Conservation (phyloP, 352 stramenopile species). For the Blastocystis sp. region DNA sequence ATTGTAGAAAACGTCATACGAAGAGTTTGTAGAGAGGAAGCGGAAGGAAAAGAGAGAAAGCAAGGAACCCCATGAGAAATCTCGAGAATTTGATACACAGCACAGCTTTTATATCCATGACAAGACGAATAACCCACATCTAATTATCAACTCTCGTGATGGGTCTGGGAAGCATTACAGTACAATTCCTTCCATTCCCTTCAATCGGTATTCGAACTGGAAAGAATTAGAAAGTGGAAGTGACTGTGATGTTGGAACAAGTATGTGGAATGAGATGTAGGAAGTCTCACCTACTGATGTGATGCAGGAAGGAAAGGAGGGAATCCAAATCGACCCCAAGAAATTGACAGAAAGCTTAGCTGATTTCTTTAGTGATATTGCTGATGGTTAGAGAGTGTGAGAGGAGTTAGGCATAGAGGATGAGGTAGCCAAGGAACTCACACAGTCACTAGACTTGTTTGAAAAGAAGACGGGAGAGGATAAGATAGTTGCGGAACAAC, state of each 20-base stretch:
- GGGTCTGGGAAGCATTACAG: neutral
- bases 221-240: slow-evolving; percentile 20
- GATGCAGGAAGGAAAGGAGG: neutral
- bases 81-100: slow-evolving; percentile 1
- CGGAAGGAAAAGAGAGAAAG: neutral
- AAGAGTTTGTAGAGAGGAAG: neutral
- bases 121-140: slow-evolving; percentile 23
- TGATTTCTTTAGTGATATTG: slow-evolving; percentile 44
- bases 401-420: neutral
- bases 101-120: slow-evolving; percentile 50
- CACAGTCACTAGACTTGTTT: neutral
- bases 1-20: slow-evolving; percentile 12
- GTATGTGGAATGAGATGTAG: neutral
- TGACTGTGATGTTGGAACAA: neutral
- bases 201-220: neutral
- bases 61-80: neutral
- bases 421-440: neutral
- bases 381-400: neutral
- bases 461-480: neutral
- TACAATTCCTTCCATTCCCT: neutral
- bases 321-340: neutral
- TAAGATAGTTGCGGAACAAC: neutral
- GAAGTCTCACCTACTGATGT: neutral
- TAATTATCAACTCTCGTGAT: neutral
- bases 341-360: slow-evolving; percentile 8